Evolutionary conservation across 768 basidiomycete genomes (phyloP), one percentile per base, ranked within the genome.

Genomic region (Cystobasidium ongulense): DNA sequence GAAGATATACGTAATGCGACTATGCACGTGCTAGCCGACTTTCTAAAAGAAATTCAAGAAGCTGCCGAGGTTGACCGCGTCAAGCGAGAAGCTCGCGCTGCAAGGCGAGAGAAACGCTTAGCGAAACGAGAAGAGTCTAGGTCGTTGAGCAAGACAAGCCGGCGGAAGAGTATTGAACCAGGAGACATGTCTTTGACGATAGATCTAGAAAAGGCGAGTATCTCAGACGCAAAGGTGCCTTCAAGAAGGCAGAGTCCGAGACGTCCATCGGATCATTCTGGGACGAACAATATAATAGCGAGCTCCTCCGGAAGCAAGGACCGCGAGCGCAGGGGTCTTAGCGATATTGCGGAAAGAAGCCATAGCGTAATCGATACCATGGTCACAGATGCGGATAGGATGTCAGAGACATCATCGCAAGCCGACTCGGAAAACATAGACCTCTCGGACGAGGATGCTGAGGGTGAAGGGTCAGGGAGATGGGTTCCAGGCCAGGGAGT

Each of bases 401-500:
- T 75, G 0, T 76, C 75, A 4, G 76, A 73, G 21, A 35, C 5
- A 35, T 27, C 15, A 8, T 41, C 38, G 8, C 78, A 74, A 10
- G 75, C 70, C n/a, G 74, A 71, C 35, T 75, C 73, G 27, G 76
- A 75, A n/a, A 74, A 61, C 17, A 75, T 75, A 17, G 79, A 77
- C 31, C 75, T 78, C 33, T 75, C 72, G 11, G 80, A 77, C 0
- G 80, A 80, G 13, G 79, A 80, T n/a, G 77, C 80, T 1, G 81
- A 79, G 17, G 80, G 80, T 74, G 81, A 82, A 23, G 80, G 79
- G 7, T 79, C 81, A 29, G 82, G 81, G 10, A 89, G 87, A 43
- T 97, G 92, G 92, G 83, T 90, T 31, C 94, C 93, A 21, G 96
- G 95, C 1, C 92, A 97, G 82, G 94, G 92, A 0, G 92, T 98